These are phyloP conservation scores for Chamaenerion angustifolium DNA, from an alignment of 345 rosid genomes.

Conservation along the genomic window DNA sequence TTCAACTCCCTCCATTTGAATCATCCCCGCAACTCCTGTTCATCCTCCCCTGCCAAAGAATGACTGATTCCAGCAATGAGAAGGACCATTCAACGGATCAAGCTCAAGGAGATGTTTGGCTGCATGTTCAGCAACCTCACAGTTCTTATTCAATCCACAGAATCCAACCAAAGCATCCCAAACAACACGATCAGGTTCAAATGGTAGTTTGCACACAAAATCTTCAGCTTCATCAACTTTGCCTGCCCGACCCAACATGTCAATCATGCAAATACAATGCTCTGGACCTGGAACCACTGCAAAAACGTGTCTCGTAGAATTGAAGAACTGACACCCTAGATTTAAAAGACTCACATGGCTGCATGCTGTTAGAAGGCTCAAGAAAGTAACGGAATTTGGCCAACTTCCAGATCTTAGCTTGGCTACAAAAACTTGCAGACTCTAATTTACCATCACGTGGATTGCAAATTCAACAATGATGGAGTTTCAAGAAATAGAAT, in stretches of 20 bases:
- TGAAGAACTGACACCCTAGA: constrained; percentile 25
- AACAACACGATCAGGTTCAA: constrained; percentile 20
- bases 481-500: constrained; percentile 43
- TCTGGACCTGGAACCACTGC: constrained; percentile 23
- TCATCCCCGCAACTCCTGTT: constrained; percentile 43
- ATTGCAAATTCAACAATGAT: constrained; percentile 42
- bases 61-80: constrained; percentile 45
- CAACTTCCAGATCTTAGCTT: constrained; percentile 25
- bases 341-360: constrained; percentile 27
- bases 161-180: constrained; percentile 53
- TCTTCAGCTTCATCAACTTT: constrained; percentile 37
- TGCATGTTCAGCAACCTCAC: constrained; percentile 32
- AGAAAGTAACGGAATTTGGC: constrained; percentile 39
- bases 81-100: constrained; percentile 58
- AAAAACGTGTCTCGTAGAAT: constrained; percentile 19
- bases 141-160: constrained; percentile 28
- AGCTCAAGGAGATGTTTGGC: constrained; percentile 35
- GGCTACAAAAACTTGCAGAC: constrained; percentile 19
- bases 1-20: constrained; percentile 64
- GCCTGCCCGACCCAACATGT: constrained; percentile 44
- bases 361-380: constrained; percentile 38
- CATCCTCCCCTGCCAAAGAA: constrained; percentile 28
- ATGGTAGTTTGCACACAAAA: constrained; percentile 24
- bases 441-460: constrained; percentile 32
- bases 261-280: constrained; percentile 34